Evolutionary conservation across 176 grass and related monocot species (phyloP), one percentile per base, ranked within the genome.

Genomic region (Avena sativa): DNA sequence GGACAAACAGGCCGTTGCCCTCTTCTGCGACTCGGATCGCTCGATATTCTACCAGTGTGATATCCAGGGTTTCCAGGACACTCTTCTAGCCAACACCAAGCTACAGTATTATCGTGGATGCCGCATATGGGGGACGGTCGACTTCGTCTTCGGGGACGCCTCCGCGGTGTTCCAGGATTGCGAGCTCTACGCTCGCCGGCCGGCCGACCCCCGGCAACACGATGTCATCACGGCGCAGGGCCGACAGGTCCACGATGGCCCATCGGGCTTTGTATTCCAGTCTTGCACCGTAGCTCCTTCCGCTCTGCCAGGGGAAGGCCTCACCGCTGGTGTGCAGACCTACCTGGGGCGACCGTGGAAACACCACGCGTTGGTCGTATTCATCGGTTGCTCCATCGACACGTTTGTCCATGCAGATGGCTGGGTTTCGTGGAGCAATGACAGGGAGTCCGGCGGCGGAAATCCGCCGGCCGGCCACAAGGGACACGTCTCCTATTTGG

Each of bases 121-220:
- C n/a, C 81, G 89, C 72, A 68, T 95, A 58, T 86, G 81, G 34
- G 94, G 91, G 58, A 95, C 94, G 38, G 94, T 95, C 13, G 91
- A 93, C 53, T 89, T 89, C 80, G 87, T 92, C 30, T 92, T 92
- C 48, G 93, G 91, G 60, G 92, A 95, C 80, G 93, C 93, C 14
- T 91, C 94, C 5, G 94, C 90, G 49, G 91, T 95, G 63, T 84
- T 95, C 13, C 91, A 95, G 73, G 84, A 75, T 23, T 93, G 94
- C 91, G 74, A 21, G 26, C 85, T 93, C 32, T 91, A 78, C 78
- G 50, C 89, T 8, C 89, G 93, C 23, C 58, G 30, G 52, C 63
- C n/a, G n/a, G n/a, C n/a, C n/a, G n/a, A n/a, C n/a, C n/a, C 79
- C 5, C 65, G 53, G 2, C 89, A 95, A 86, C 85, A 88, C 81